Base-by-base conservation (phyloP, 805 yeast genomes). In the Kazachstania kunashirensis region DNA sequence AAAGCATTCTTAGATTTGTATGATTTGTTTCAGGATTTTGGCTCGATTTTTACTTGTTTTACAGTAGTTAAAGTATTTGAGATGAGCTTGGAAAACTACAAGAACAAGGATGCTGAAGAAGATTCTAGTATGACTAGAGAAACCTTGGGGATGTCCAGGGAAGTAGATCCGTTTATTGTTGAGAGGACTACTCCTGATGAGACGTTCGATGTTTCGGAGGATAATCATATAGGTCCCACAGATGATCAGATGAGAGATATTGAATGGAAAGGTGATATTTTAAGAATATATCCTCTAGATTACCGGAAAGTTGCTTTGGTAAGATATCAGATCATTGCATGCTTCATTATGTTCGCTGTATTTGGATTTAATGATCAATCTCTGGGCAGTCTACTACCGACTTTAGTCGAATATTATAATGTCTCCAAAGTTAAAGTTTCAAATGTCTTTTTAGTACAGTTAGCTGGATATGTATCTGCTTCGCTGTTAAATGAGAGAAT, bases 351-450 rank as follows among this genome's bases (percentile, higher is more conserved):
- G 44, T 59, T 59, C 32, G 25, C 47, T 4, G 55, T 55, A 1
- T 53, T 58, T 37, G 64, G 64, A 1, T 34, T 59, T 30, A 59
- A 54, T 33, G 62, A 59, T 36, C 62, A 59, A 34, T 42, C 53
- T 5, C 49, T 54, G 1, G 64, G 64, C 1, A 48, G 61, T n/a
- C 37, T 59, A 13, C 46, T 58, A 19, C 64, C 64, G 2, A 48
- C 55, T 2, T 40, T 59, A 7, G 48, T 49, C 2, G 47, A 47
- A 24, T 38, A 49, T 26, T 59, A 58, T 34, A 36, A 47, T 1
- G 44, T 53, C 6, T 45, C 61, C 1, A 42, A 43, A 19, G 55
- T 50, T 1, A 36, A 37, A 13, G 55, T 58, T 4, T 52, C 62
- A 4, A 49, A 48, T 29, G 44, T 58, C n/a, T 59, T 58, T 30